A percentile compares a stretch with the other conserved stretches of the same genome.
Conservation (phyloP, 2,329 filamentous ascomycete species). For the Cordyceps farinosa region DNA sequence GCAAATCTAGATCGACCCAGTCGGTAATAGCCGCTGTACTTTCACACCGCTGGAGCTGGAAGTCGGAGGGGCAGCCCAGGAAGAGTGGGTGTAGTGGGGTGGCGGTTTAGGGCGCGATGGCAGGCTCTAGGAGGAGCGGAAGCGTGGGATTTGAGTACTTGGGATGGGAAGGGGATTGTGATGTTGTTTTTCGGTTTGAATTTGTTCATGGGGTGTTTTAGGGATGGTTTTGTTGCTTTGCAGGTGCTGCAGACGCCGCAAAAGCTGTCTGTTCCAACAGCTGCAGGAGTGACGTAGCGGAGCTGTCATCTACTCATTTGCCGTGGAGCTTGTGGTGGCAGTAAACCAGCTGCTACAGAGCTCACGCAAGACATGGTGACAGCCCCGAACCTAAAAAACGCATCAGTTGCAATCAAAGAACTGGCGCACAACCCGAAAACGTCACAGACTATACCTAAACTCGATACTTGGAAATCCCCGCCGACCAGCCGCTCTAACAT, state of each 20-base stretch:
- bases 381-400: background rate
- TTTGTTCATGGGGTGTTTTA: background rate
- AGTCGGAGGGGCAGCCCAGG: slow-evolving; percentile 6
- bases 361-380: background rate
- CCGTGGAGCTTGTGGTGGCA: too few species aligned
- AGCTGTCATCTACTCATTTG: background rate
- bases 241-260: background rate
- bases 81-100: slow-evolving; percentile 15
- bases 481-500: slow-evolving; percentile 17
- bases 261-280: background rate
- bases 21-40: slow-evolving; percentile 16
- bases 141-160: slow-evolving; percentile 1
- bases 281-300: background rate
- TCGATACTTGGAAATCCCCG: background rate
- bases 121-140: background rate
- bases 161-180: background rate
- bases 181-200: background rate
- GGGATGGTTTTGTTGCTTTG: background rate
- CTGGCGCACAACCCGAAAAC: background rate
- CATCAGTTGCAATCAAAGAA: background rate
- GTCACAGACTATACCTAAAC: background rate
- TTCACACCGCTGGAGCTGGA: slow-evolving; percentile 15
- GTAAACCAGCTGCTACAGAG: too few species aligned
- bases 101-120: background rate
- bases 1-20: slow-evolving; percentile 11